A percentile compares a stretch with the other conserved stretches of the same genome.
Conservation (phyloP, 75 land plant genomes). For the Picea sitchensis region DNA sequence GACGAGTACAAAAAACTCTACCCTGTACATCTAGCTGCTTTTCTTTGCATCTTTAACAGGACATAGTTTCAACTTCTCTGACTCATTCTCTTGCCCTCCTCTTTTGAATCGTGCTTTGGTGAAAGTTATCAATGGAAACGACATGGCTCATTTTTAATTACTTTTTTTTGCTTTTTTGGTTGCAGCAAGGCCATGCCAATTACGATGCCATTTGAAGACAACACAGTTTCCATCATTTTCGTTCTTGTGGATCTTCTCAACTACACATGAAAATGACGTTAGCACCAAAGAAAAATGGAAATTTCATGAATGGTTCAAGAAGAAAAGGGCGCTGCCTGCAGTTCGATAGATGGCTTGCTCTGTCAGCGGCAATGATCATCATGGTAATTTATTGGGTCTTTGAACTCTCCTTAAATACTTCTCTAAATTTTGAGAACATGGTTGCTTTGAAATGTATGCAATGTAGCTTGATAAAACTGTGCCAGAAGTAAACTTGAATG, state of each 20-base stretch:
- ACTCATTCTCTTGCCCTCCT: too few species aligned
- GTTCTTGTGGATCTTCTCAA: background rate
- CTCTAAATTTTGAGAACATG: background rate
- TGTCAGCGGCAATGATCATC: constrained; percentile 16
- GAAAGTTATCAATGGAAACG: too few species aligned
- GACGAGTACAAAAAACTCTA: too few species aligned
- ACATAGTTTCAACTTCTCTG: too few species aligned
- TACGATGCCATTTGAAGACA: background rate
- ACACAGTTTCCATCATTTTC: background rate
- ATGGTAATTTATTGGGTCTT: constrained; percentile 6
- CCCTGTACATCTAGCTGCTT: too few species aligned
- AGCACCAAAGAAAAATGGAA: background rate
- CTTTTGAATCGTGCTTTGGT: too few species aligned
- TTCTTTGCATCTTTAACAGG: too few species aligned
- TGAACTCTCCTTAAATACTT: background rate
- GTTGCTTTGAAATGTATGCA: background rate
- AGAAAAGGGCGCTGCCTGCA: background rate
- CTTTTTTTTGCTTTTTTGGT: background rate
- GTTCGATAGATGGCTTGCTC: constrained; percentile 13
- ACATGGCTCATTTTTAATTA: too few species aligned
- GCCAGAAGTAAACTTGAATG: background rate
- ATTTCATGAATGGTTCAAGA: background rate
- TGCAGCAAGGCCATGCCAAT: background rate
- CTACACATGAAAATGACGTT: background rate
- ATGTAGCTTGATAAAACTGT: background rate